Percentiles rank a stretch among this genome's conserved stretches.
phyloP scores from a whole-genome alignment of 768 basidiomycete genomes.

The Lactarius evosmus region DNA sequence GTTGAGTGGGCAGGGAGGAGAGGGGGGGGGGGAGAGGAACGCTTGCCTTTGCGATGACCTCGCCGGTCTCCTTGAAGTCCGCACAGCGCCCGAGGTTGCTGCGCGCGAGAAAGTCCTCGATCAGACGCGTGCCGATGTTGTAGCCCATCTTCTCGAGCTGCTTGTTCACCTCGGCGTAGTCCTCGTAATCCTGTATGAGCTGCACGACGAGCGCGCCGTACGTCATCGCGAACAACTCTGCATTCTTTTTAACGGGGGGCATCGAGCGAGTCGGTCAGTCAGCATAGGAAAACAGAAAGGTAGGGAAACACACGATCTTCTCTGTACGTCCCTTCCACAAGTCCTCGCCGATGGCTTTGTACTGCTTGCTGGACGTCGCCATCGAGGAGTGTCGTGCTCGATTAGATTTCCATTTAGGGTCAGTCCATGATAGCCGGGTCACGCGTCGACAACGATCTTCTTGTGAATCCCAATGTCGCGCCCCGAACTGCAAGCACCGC shows the following conservation, averaged over 20 bases:
- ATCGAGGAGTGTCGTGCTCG: conserved; percentile 36
- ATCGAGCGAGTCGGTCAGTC: conserved; percentile 29
- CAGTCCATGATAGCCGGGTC: neutral
- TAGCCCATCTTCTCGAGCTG: conserved; percentile 99
- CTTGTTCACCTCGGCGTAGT: conserved; percentile 92
- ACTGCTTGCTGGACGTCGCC: conserved; percentile 77
- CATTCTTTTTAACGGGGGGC: conserved; percentile 59
- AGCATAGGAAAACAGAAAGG: conserved; percentile 10
- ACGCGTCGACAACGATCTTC: conserved; percentile 1
- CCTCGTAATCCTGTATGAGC: conserved; percentile 98
- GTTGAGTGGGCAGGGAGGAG: conserved; percentile 9
- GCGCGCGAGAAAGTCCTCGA: conserved; percentile 95
- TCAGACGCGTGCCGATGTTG: conserved; percentile 92
- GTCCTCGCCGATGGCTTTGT: conserved; percentile 89
- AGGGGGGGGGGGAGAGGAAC: too few species aligned
- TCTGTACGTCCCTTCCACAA: conserved; percentile 93
- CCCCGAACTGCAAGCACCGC: conserved; percentile 60
- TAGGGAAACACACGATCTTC: conserved; percentile 84
- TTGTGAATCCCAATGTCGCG: conserved; percentile 44
- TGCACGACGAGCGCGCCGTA: conserved; percentile 98
- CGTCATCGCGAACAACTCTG: conserved; percentile 94
- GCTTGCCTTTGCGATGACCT: conserved; percentile 88
- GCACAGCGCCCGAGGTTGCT: conserved; percentile 88
- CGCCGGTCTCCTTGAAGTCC: conserved; percentile 93
- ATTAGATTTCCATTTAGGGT: neutral